Base-by-base conservation (phyloP, 1,139 yeast species). In the Zygosaccharomyces sapae region DNA sequence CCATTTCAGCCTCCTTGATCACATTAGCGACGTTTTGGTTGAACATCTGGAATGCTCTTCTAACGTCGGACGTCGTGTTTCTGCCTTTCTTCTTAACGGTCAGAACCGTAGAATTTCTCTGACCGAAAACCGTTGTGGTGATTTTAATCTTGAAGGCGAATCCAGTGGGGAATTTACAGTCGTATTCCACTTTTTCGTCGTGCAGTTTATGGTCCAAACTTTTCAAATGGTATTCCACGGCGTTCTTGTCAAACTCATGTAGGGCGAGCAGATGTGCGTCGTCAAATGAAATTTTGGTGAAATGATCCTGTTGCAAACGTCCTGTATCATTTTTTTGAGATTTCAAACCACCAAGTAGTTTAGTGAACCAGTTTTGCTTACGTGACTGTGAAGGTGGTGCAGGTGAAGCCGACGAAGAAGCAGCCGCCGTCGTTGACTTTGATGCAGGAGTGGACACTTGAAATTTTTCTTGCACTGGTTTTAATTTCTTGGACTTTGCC, bases 91-190 rank as follows among this genome's bases (percentile, higher is more conserved):
- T 57, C 41, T 52, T 57, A n/a, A 57, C 47, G 3, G 55, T 56
- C 7, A 56, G 45, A 5, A 54, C 38, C 0, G 61, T 51, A 8
- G 48, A 45, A 6, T 37, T 43, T 10, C 34, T 30, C 29, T 36
- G 27, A 1, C 45, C 34, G 16, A 33, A 13, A 8, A 18, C 37
- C 22, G 42, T 41, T 8, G 49, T 51, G 8, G 41, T 43, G 27
- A 63, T 58, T 30, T 48, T 57, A 5, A 63, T 57, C 46, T 54
- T 58, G 45, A 61, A 61, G 33, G 54, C 55, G 43, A 56, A 61
- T 3, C 64, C 63, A 33, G 54, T 43, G 6, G 49, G 55, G 43
- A 61, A 61, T 41, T 44, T 53, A 43, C 68, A 64, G 35, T 57
- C 57, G 39, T 63, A 64, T 33, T 55, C 62, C 8, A 62, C 62